Conservation (phyloP, 1,284 basidiomycete species). For the Leccinum proliferum region DNA sequence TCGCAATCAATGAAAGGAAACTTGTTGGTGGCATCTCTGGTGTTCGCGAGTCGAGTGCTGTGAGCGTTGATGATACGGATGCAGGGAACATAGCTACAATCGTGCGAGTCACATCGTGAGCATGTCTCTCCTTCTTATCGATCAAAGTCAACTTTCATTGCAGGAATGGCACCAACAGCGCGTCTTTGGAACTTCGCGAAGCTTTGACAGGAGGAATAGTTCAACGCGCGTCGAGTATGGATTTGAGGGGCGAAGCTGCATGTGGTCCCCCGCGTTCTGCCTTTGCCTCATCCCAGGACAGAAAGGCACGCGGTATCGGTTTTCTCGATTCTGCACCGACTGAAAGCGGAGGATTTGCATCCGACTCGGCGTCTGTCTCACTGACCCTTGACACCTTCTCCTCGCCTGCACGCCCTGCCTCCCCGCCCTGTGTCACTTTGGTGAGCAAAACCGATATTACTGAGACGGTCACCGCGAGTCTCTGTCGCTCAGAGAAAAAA, state of each 20-base stretch:
- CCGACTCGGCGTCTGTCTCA: no score
- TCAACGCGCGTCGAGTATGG: neutral
- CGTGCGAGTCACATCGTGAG: conserved; percentile 2
- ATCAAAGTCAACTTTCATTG: neutral
- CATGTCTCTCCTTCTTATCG: neutral
- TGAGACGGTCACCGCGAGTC: conserved; percentile 2
- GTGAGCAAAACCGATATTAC: no score
- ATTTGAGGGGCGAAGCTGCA: neutral
- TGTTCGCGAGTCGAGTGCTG: neutral
- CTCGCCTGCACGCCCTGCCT: no score
- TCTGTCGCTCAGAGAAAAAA: neutral
- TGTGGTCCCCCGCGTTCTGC: neutral
- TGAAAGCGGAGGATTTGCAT: no score
- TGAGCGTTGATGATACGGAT: neutral
- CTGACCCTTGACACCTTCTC: no score
- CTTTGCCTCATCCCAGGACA: neutral
- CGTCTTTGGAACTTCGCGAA: neutral
- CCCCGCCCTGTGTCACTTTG: no score
- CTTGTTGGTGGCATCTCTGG: neutral
- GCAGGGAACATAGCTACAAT: neutral
- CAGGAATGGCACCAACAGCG: neutral
- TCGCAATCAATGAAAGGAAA: neutral
- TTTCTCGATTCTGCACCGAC: neutral
- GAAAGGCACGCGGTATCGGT: neutral
- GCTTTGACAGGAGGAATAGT: neutral